Conservation (phyloP, 306 rosid genomes). For the Vigna trinervia region DNA sequence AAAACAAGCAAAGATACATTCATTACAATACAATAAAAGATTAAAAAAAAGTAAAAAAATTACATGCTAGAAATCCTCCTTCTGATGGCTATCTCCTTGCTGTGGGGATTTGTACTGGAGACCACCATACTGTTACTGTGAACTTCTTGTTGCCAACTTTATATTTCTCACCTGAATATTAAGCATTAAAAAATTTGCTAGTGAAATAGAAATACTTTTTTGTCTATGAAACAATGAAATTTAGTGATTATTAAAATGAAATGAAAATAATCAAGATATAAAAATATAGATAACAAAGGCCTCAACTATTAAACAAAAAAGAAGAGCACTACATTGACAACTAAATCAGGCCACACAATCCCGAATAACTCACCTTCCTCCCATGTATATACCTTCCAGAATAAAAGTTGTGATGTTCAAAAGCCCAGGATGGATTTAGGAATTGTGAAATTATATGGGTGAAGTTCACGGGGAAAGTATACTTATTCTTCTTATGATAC, state of each 20-base stretch:
- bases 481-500: too few species aligned
- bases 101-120: constrained; percentile 66
- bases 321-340: background rate
- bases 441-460: too few species aligned
- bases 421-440: too few species aligned
- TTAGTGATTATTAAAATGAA: background rate
- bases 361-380: too few species aligned
- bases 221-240: constrained; percentile 21
- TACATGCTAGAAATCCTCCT: constrained; percentile 89
- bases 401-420: too few species aligned
- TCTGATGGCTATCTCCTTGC: constrained; percentile 74
- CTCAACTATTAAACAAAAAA: background rate
- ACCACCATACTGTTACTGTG: constrained; percentile 57
- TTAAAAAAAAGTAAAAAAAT: background rate
- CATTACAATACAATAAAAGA: constrained; percentile 22
- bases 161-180: constrained; percentile 43
- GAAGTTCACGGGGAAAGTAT: too few species aligned
- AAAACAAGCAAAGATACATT: constrained; percentile 24
- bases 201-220: constrained; percentile 8
- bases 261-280: background rate
- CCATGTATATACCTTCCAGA: too few species aligned
- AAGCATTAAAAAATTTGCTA: constrained; percentile 20
- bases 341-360: too few species aligned
- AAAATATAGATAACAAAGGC: background rate
- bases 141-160: constrained; percentile 28